Conservation (phyloP, 371 early-diverging fungal genomes). For the Rhizopus arrhizus region DNA sequence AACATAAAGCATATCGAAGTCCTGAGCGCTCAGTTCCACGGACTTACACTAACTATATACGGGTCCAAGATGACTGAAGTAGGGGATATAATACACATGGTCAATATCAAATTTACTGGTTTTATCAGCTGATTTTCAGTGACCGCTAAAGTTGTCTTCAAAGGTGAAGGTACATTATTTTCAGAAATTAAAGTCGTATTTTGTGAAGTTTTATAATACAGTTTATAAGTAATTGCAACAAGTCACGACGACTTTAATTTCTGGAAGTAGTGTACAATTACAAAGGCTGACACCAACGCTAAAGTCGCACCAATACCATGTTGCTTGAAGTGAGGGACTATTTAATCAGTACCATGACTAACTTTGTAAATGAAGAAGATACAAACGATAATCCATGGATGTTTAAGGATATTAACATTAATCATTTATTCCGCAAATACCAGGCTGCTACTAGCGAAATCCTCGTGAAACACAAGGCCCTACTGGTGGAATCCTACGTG, state of each 20-base stretch:
- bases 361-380: constrained; percentile 24
- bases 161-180: constrained; percentile 5
- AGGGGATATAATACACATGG: constrained; percentile 13
- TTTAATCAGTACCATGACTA: constrained; percentile 23
- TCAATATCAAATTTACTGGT: constrained; percentile 8
- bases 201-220: too few species aligned
- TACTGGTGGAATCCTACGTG: constrained; percentile 15
- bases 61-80: constrained; percentile 19
- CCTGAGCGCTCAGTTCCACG: constrained; percentile 16
- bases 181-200: too few species aligned
- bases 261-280: too few species aligned
- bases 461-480: constrained; percentile 11
- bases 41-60: constrained; percentile 19
- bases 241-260: too few species aligned
- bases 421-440: constrained; percentile 11
- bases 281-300: constrained; percentile 25
- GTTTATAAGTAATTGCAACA: too few species aligned
- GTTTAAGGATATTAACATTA: constrained; percentile 18
- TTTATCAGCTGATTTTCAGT: constrained; percentile 13
- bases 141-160: constrained; percentile 3
- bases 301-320: constrained; percentile 21
- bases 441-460: constrained; percentile 10
- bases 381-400: constrained; percentile 23
- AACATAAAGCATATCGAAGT: constrained; percentile 20
- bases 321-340: constrained; percentile 20